phyloP scores from a whole-genome alignment of 2,329 filamentous ascomycete genomes.

The Ilyonectria robusta region DNA sequence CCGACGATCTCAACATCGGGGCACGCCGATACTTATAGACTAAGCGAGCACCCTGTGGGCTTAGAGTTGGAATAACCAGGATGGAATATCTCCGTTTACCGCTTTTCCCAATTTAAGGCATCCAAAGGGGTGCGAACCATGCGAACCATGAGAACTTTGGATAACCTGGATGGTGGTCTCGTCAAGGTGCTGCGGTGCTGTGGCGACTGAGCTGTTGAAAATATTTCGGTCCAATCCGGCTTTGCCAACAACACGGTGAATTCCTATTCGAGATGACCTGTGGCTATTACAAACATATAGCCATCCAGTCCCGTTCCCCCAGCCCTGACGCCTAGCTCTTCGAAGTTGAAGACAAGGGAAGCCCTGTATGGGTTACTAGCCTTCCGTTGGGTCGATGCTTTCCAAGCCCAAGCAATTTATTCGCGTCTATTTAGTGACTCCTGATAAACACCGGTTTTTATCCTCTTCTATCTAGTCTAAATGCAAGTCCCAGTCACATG shows the following conservation, averaged over 20 bases:
- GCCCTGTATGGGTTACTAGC: background rate
- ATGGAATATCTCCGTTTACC: background rate
- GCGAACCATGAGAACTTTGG: background rate
- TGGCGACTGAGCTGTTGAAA: no score
- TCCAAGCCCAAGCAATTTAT: conserved; percentile 11
- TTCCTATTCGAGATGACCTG: no score
- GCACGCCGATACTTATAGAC: background rate
- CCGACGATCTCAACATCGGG: background rate
- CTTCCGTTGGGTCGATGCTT: no score
- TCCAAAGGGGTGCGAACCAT: background rate
- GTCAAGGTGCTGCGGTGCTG: no score
- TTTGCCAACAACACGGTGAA: no score
- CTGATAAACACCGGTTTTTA: conserved; percentile 7
- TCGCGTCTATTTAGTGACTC: conserved; percentile 23
- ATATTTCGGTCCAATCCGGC: no score
- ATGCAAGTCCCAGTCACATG: conserved; percentile 1
- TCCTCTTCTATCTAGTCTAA: conserved; percentile 15
- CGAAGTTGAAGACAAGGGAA: no score
- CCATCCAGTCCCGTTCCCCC: no score
- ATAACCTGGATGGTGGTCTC: background rate
- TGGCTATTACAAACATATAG: no score
- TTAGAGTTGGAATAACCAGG: background rate
- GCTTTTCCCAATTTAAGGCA: background rate
- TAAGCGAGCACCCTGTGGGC: background rate
- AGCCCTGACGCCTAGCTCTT: no score